Evolutionary conservation across 2,329 filamentous ascomycete genomes (phyloP), one percentile per base, ranked within the genome.

Genomic region (Grosmannia penicillata): DNA sequence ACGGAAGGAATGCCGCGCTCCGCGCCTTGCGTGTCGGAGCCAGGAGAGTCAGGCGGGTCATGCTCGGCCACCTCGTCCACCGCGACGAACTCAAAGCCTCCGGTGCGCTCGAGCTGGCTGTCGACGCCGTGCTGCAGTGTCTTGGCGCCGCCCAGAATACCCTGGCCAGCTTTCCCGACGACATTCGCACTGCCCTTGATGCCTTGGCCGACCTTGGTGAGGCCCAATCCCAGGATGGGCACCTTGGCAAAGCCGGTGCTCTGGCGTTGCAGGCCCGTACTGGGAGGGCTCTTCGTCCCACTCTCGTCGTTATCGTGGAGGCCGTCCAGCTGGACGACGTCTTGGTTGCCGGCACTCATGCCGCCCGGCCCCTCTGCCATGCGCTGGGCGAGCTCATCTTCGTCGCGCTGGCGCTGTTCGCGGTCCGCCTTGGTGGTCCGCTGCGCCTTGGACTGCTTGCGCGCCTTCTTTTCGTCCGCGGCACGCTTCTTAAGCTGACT

Each of bases 401-500:
- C 60, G 22, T 52, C 56, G 40, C 62, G 66, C 33, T 62, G 54
- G 36, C 63, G 68, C 17, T 63, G 56, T 2, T 58, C 55, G 28
- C 53, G 64, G 45, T 75, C 68, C 14, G 63, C 52, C 47, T 72
- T 76, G 29, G 63, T 66, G 15, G 66, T 55, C 1, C 61, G 58
- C 40, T 67, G 68, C 22, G 60, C 56, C 41, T 65, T 67, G 23
- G 58, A 52, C 33, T 66, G 58, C 41, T 65, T 72, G n/a, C 76
- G 72, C 2, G 63, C 60, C 46, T 70, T 70, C 53, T 82, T 86
- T 30, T 77, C 78, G 7, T 74, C 72, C 36, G 72, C 72, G 37
- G 68, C 66, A 39, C 68, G 54, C 50, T 75, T 66, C 53, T 89
- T 80, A n/a, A 80, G 60, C 48, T 95, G 77, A 13, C 75, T 77